Evolutionary conservation across 352 stramenopile species (phyloP).

Genomic region (Globisporangium barbulae): DNA sequence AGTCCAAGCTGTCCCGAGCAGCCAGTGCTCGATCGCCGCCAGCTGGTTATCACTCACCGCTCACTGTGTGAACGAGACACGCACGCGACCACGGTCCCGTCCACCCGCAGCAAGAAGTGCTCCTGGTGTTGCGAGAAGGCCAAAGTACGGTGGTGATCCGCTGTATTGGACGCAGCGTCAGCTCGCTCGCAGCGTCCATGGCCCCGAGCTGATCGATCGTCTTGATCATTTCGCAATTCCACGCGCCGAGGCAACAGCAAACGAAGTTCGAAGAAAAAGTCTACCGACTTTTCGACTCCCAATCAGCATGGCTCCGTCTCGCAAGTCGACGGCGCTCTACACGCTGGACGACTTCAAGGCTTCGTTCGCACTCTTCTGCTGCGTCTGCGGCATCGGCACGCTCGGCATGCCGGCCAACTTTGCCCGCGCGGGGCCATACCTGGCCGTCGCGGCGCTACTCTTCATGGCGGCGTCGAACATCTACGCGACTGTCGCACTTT

Average conservation of each 20-base stretch:
- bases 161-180: background rate
- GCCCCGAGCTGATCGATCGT: background rate
- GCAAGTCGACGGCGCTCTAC: slow-evolving; percentile 27
- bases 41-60: slow-evolving; percentile 10
- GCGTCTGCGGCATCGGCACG: slow-evolving; percentile 55
- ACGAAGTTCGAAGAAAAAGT: background rate
- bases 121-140: slow-evolving; percentile 5
- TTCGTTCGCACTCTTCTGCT: slow-evolving; percentile 47
- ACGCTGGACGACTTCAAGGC: slow-evolving; percentile 46
- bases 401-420: slow-evolving; percentile 58
- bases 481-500: slow-evolving; percentile 38
- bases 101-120: background rate
- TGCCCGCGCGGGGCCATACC: slow-evolving; percentile 38
- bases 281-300: background rate
- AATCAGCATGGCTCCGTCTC: slow-evolving; percentile 10
- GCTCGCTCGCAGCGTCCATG: background rate
- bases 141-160: background rate
- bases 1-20: background rate
- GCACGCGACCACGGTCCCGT: slow-evolving; percentile 7
- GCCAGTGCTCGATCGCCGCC: background rate
- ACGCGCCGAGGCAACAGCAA: background rate
- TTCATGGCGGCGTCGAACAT: slow-evolving; percentile 57
- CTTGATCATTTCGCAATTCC: slow-evolving; percentile 11
- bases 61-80: slow-evolving; percentile 10
- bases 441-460: slow-evolving; percentile 35